phyloP scores from a whole-genome alignment of 306 rosid species.

The Citrullus colocynthis region DNA sequence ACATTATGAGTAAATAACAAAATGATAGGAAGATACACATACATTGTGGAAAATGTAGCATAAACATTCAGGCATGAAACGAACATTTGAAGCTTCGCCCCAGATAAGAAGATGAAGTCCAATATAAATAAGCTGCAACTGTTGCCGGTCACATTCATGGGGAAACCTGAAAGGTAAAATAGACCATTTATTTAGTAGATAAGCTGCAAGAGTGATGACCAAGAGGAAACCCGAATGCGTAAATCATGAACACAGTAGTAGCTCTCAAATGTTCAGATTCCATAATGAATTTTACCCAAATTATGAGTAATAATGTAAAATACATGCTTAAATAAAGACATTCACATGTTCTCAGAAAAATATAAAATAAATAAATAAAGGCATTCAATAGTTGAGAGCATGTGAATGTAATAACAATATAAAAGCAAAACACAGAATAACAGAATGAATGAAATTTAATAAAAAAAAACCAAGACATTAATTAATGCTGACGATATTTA shows the following conservation, averaged over 20 bases:
- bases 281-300: neutral
- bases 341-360: neutral
- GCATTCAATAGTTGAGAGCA: neutral
- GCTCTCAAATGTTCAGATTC: neutral
- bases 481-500: constrained; percentile 11
- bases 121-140: constrained; percentile 58
- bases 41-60: constrained; percentile 95
- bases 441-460: neutral
- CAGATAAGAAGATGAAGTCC: constrained; percentile 94
- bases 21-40: constrained; percentile 22
- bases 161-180: constrained; percentile 33
- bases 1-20: constrained; percentile 6
- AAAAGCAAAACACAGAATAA: neutral
- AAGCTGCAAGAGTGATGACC: constrained; percentile 8
- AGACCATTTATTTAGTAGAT: constrained; percentile 12
- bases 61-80: constrained; percentile 98
- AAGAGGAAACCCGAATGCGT: neutral
- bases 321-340: neutral
- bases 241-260: neutral
- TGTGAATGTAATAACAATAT: neutral
- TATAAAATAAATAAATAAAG: neutral
- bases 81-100: constrained; percentile 99
- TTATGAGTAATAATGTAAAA: neutral
- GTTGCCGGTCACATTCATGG: constrained; percentile 27
- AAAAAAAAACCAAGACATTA: neutral